Evolutionary conservation across 441 rosid species (phyloP).

Genomic region (Adansonia gregorii): DNA sequence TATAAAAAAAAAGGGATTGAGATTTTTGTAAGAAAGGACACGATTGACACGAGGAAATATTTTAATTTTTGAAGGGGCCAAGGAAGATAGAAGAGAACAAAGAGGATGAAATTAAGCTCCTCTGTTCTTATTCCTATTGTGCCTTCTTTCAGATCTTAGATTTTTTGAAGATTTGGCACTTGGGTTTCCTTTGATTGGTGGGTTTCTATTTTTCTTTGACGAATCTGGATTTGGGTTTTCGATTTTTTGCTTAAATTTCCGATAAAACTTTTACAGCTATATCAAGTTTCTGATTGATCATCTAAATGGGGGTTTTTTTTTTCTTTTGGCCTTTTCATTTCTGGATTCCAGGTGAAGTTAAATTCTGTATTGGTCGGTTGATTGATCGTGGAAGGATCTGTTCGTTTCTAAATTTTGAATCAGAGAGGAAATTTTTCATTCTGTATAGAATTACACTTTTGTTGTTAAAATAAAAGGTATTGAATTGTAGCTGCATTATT

Average conservation of each 20-base stretch:
- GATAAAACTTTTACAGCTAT: constrained; percentile 30
- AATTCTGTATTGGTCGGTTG: constrained; percentile 19
- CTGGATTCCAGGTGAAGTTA: constrained; percentile 31
- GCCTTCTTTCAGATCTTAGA: constrained; percentile 58
- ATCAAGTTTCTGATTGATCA: constrained; percentile 29
- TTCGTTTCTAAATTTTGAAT: constrained; percentile 43
- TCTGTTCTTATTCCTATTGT: constrained; percentile 45
- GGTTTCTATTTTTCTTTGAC: constrained; percentile 27
- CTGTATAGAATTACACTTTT: constrained; percentile 35
- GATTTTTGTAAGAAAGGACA: constrained; percentile 13
- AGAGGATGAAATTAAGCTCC: constrained; percentile 48
- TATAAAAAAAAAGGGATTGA: neutral
- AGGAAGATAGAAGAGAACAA: constrained; percentile 32
- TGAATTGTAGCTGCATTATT: constrained; percentile 21
- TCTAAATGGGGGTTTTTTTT: constrained; percentile 20
- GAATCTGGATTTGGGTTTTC: constrained; percentile 40
- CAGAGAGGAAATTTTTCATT: constrained; percentile 26
- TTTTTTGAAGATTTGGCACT: constrained; percentile 51
- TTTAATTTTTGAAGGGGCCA: constrained; percentile 25
- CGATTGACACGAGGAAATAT: constrained; percentile 18
- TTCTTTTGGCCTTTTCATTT: constrained; percentile 28
- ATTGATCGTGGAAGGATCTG: constrained; percentile 44
- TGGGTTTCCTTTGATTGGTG: constrained; percentile 55
- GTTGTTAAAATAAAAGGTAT: constrained; percentile 30
- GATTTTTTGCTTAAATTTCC: constrained; percentile 33